Base-by-base conservation (phyloP, 2,329 filamentous ascomycete species). In the Sporothrix pallida region DNA sequence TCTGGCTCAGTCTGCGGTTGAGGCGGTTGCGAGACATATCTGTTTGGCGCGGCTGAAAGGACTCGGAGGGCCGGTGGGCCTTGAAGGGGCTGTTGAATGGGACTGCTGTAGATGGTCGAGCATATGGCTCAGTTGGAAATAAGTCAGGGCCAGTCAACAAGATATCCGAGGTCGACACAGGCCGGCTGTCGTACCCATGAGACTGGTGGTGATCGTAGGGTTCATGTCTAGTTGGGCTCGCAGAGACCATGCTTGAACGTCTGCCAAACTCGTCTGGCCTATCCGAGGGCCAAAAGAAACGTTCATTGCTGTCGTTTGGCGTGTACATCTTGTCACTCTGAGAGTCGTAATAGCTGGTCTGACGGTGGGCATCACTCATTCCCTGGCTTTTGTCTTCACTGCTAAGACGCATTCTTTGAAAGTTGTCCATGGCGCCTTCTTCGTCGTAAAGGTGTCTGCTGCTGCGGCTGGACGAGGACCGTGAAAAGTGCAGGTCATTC, bases 71-170 rank as follows among this genome's bases (percentile, higher is more conserved):
- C 8, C 12, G 54, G 58, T 26, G 48, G 10, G 23, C 42, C 2
- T 23, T 20, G 9, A 52, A 50, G 46, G 31, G 70, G 2, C 54
- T 50, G 3, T 58, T 60, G 46, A 72, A 75, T 0, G 74, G 75
- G 8, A 70, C 50, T 2, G 73, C 60, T 0, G 73, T 75, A 7
- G 69, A 69, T 1, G 75, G 52, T 6, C 74, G 65, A 15, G 70
- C 50, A 23, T 65, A 42, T 12, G 72, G 71, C 23, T 63, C 69
- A 1, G 8, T 63, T 1, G 74, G 20, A 13, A 68, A 54, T 37
- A 70, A 5, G 10, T 48, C 42, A 13, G 67, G 56, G 5, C 20
- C 23, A 3, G 37, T 52, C 20, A 50, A 2, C 1, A 58, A 15
- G 10, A 58, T 48, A 17, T 50, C 56, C 46, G 58, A 65, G 2